A percentile compares a stretch with the other conserved stretches of the same genome.
These are phyloP conservation scores for Strobilomyces echinocephalus DNA, from an alignment of 768 basidiomycete genomes.

Conservation along the genomic window DNA sequence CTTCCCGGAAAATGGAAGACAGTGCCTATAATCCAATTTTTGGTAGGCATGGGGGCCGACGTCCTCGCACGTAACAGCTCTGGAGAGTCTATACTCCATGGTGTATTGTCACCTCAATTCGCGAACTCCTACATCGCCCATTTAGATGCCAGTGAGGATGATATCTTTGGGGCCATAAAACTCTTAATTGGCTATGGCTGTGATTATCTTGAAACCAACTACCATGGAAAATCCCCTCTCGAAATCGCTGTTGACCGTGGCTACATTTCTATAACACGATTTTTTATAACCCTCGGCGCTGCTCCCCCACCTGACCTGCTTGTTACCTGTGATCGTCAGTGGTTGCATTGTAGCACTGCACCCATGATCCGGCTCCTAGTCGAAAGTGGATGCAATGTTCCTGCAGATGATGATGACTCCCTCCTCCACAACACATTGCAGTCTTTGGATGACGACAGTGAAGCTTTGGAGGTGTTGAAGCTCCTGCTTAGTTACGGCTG, in stretches of 20 bases:
- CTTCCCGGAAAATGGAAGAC: not conserved
- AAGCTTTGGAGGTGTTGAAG: too few species aligned
- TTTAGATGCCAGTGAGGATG: not conserved
- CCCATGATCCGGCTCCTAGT: not conserved
- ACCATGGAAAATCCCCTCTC: not conserved
- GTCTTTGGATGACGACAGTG: too few species aligned
- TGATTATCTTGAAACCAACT: not conserved
- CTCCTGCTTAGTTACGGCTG: too few species aligned
- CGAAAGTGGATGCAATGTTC: not conserved
- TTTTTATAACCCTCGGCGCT: not conserved
- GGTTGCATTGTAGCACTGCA: too few species aligned
- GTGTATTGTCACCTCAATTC: not conserved
- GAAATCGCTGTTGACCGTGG: not conserved
- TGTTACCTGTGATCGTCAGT: not conserved
- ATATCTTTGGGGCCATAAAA: not conserved
- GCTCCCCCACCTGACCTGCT: not conserved
- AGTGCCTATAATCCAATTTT: not conserved
- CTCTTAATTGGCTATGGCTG: not conserved
- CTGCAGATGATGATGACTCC: too few species aligned
- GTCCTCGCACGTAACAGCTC: not conserved
- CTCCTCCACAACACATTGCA: too few species aligned
- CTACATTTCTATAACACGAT: not conserved
- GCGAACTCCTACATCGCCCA: fast-evolving
- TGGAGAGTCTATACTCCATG: not conserved
- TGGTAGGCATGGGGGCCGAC: not conserved